These are phyloP conservation scores for Phanerochaete carnosa DNA, from an alignment of 768 basidiomycete genomes.

Conservation along the genomic window DNA sequence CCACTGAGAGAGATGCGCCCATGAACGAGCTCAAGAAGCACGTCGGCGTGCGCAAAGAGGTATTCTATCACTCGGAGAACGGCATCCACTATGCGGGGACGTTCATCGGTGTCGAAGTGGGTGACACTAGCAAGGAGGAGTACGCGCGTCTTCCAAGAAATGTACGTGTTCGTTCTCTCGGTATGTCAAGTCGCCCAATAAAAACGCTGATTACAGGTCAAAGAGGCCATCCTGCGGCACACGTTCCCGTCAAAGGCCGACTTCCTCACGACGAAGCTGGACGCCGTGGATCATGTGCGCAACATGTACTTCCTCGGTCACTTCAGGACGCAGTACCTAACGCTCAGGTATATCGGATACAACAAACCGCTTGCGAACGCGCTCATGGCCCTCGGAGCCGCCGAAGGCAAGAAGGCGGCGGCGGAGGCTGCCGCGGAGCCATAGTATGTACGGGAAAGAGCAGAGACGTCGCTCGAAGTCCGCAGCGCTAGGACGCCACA, in stretches of 20 bases:
- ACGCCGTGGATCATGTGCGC: not conserved
- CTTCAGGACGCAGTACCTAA: not conserved
- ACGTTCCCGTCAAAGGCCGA: not conserved
- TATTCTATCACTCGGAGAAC: not conserved
- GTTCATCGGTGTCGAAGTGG: not conserved
- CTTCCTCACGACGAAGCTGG: not conserved
- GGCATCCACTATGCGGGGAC: not conserved
- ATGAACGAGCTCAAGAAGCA: too few species aligned
- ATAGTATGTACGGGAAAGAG: too few species aligned
- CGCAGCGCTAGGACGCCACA: too few species aligned
- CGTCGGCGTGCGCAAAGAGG: not conserved
- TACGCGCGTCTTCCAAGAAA: not conserved
- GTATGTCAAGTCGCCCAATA: not conserved
- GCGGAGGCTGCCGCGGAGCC: too few species aligned
- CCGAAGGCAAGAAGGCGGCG: too few species aligned
- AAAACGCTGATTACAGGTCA: not conserved
- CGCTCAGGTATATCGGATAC: not conserved
- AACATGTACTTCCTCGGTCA: not conserved
- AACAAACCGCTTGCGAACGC: not conserved
- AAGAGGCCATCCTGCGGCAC: not conserved
- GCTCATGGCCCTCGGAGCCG: not conserved
- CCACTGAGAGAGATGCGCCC: too few species aligned
- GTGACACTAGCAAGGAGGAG: not conserved
- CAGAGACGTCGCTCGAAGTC: too few species aligned
- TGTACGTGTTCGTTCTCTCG: not conserved